Evolutionary conservation across 768 basidiomycete genomes (phyloP), one percentile per base, ranked within the genome.

Genomic region (Rhizopogon salebrosus): DNA sequence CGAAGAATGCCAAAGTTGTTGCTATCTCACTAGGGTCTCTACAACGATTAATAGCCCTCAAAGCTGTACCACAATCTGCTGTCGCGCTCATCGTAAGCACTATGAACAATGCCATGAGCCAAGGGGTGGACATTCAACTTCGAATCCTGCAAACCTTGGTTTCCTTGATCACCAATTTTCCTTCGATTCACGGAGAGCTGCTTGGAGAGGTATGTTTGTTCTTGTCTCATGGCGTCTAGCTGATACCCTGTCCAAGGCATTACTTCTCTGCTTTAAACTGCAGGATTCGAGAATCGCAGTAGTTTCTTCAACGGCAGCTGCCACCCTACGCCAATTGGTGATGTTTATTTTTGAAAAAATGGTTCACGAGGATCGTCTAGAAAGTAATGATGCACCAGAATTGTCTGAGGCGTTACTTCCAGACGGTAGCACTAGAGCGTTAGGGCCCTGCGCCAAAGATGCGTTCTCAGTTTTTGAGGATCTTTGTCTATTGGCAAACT

Each of bases 281-380:
- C 94, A 98, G 68, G 97, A 98, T 54, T 95, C 92, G 0, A 85
- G 91, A 57, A 97, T 95, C 22, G 89, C 93, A 0, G 95, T 98
- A 23, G 95, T 99, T 6, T 95, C 94, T 3, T 95, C 92, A 0
- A 98, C 97, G 3, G 95, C 95, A 2, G 95, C 95, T 3, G 97
- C 97, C 0, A 98, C 95, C 0, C 79, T 98, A 4, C 86, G 95
- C 2, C 95, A 98, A 65, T 78, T 98, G 1, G 92, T 98, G 41
- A 98, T 99, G 95, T 91, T 98, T 59, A 86, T 98, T 16, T 90
- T 98, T 40, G 97, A 99, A 71, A 94, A 95, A 64, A 89, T 98
- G 68, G 82, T 85, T 1, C 77, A 81, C 16, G 91, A 94, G 63
- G 89, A 93, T 64, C 71, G 74, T 4, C 67, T 67, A 14, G 78